Evolutionary conservation across 139 green algal species (phyloP), one percentile per base, ranked within the genome.

Genomic region (Pedinophyceae sp.): DNA sequence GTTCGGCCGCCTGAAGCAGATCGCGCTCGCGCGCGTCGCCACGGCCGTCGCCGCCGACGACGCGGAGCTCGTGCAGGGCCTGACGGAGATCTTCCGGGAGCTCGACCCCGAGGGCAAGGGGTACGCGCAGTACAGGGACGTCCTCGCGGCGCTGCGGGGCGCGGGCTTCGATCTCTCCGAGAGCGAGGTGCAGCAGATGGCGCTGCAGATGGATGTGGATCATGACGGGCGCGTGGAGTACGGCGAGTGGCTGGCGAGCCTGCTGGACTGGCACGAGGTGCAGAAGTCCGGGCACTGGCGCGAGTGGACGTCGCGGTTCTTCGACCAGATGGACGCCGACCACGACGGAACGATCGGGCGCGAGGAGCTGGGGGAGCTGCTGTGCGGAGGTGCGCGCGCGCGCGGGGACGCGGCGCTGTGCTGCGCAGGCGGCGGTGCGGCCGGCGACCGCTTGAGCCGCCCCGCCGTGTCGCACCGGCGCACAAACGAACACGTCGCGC

Each of bases 1-100:
- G 0, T 93, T 91, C 58, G 77, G 75, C 23, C 71, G 79, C 27
- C 67, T 95, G 29, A 95, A 95, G 75, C 84, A 93, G 72, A 38
- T 93, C 53, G 81, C 93, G 54, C 34, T 43, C 10, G 34, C 34
- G 34, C 13, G 10, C 10, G 34, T 43, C 34, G 10, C 34, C 34
- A 13, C 7, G 7, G 10, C 10, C 34, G 34, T 43, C 34, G 34
- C 7, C 34, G 10, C 34, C 34, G 7, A 7, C 34, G 10, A 43
- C 34, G 34, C 10, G 10, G 34, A 13, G 10, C 34, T 7, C 10
- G 10, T 43, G 34, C 27, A 22, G 26, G 53, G 6, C 53, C 55
- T 43, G 10, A 27, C 27, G 28, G n/a, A 59, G n/a, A 27, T 28
- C 5, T 83, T 83, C 49, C 46, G 58, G 22, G 28, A 67, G 59